Evolutionary conservation across 2,329 filamentous ascomycete species (phyloP), one percentile per base, ranked within the genome.

Genomic region (Corynespora cassiicola): DNA sequence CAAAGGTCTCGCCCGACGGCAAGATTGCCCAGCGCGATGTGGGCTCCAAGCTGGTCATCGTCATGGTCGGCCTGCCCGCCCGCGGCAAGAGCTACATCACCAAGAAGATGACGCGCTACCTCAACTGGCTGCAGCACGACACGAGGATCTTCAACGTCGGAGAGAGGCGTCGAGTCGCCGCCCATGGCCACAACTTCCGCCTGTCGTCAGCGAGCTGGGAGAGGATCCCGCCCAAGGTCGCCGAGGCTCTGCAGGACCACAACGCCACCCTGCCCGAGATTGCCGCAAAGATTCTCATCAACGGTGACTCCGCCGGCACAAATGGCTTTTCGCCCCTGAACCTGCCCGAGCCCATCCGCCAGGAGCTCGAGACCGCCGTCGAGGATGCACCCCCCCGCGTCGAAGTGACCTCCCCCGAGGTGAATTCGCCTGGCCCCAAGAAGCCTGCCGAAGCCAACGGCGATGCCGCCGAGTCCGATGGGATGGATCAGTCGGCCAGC

Each of bases 21-120:
- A 85, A 89, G 58, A 99, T 99, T 56, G 87, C 94, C 38, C 85
- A 92, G 63, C 82, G 92, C 61, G 94, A 99, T 78, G 88, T 99
- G 32, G 94, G 91, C 32, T 88, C 94, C 25, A 99, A 99, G 76
- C 78, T 99, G 47, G 90, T 97, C 63, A 95, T 99, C 59, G 85
- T 99, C 66, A 99, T 99, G 94, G 94, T 99, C 45, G 94, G 94
- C 49, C 75, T 99, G 57, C 94, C 94, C 3, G 94, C 94, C 7
- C 80, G 94, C 59, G 94, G 94, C 65, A 99, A 99, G 74, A 96
- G 91, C 38, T 99, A 99, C 72, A 95, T 99, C 60, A 97, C 94
- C 46, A 97, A 97, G 77, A 99, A 99, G 74, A 81, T 99, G 48
- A 88, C 94, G 42, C 82, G 94, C 46, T 99, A 97, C 65, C 75